Evolutionary conservation across 345 rosid species (phyloP).

Genomic region (Pistacia integerrima): DNA sequence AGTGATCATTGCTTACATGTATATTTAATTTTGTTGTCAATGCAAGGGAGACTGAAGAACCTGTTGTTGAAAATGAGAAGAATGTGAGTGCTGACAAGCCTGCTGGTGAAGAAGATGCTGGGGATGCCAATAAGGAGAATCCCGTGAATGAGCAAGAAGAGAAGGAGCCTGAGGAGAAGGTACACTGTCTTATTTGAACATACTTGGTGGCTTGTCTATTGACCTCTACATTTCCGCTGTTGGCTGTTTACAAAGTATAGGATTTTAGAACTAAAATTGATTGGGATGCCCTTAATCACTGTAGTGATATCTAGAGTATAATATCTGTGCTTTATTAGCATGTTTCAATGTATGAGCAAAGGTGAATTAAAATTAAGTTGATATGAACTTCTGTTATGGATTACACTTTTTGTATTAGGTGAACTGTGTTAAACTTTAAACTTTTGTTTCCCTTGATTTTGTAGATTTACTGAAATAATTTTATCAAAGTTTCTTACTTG

Average conservation of each 20-base stretch:
- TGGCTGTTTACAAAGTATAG: background rate
- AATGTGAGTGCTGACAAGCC: conserved; percentile 57
- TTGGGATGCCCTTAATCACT: background rate
- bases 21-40: conserved; percentile 17
- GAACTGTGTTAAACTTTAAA: too few species aligned
- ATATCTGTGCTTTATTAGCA: background rate
- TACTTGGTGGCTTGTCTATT: background rate
- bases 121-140: conserved; percentile 71
- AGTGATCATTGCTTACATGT: background rate
- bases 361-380: too few species aligned
- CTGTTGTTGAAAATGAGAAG: conserved; percentile 54
- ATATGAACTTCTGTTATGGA: too few species aligned
- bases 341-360: background rate
- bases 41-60: conserved; percentile 70
- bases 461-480: too few species aligned
- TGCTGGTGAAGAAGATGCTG: conserved; percentile 58
- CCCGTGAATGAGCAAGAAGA: conserved; percentile 57
- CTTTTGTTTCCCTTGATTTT: too few species aligned
- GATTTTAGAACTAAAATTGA: background rate
- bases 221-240: background rate
- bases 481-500: too few species aligned
- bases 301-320: background rate
- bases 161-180: conserved; percentile 92
- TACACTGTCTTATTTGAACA: conserved; percentile 16
- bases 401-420: too few species aligned